phyloP scores from a whole-genome alignment of 2,329 filamentous ascomycete genomes.

The Onygenales sp. region DNA sequence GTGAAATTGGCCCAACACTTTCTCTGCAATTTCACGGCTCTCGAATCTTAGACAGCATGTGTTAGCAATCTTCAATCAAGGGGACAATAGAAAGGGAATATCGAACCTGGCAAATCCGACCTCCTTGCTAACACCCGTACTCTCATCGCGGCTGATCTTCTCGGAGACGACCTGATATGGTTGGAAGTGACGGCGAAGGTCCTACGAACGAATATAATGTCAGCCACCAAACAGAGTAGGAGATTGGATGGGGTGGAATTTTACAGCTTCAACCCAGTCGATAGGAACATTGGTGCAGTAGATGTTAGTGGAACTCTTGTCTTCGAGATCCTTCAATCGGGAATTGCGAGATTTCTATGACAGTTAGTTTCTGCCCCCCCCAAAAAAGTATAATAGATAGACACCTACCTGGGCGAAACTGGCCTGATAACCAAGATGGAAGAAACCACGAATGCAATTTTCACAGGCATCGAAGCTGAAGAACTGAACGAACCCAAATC shows the following conservation, averaged over 20 bases:
- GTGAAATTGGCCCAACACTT: conserved; percentile 79
- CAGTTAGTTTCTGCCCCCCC: conserved; percentile 17
- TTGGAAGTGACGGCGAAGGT: conserved; percentile 57
- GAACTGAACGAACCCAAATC: conserved; percentile 97
- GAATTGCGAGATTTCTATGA: conserved; percentile 91
- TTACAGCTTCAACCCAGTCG: conserved; percentile 78
- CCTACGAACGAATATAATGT: conserved; percentile 37
- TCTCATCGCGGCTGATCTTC: conserved; percentile 85
- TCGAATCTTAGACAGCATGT: conserved; percentile 59
- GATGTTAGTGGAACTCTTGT: conserved; percentile 82
- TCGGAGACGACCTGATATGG: conserved; percentile 67
- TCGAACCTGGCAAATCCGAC: conserved; percentile 90
- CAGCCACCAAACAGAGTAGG: neutral
- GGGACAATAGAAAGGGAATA: conserved; percentile 4
- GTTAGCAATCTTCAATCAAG: conserved; percentile 1
- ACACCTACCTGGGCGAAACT: conserved; percentile 78
- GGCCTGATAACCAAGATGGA: conserved; percentile 89
- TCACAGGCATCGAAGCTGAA: conserved; percentile 79
- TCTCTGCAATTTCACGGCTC: conserved; percentile 76
- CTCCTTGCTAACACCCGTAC: conserved; percentile 80
- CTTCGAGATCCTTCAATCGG: conserved; percentile 90
- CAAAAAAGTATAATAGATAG: conserved; percentile 7
- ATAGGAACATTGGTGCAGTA: conserved; percentile 97
- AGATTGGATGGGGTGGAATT: conserved; percentile 22
- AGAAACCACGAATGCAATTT: conserved; percentile 92